Percentiles rank a stretch among this genome's conserved stretches.
These are phyloP conservation scores for Verticillium tricorpus DNA, from an alignment of 2,329 filamentous ascomycete genomes.

Conservation along the genomic window DNA sequence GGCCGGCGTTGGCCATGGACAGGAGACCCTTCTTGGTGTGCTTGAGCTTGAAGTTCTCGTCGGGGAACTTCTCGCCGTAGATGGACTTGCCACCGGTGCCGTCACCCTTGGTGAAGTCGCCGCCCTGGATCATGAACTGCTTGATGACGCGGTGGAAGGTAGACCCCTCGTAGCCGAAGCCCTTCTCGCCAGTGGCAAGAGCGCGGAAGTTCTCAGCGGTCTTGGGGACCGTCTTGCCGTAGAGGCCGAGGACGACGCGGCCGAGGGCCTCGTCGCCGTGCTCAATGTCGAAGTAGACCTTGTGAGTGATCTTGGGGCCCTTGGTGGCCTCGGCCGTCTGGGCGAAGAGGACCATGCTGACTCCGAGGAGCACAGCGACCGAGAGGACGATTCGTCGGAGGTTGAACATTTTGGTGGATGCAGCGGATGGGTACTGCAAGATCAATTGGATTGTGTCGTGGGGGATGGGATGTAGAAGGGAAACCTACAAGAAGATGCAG, in stretches of 20 bases:
- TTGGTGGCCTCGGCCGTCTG: constrained; percentile 70
- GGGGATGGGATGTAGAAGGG: constrained; percentile 1
- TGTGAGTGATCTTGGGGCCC: constrained; percentile 93
- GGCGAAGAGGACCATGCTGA: constrained; percentile 70
- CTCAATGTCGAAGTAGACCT: constrained; percentile 84
- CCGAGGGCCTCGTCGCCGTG: constrained; percentile 72
- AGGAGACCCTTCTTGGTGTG: constrained; percentile 80
- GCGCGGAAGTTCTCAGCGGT: constrained; percentile 71
- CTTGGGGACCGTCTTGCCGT: constrained; percentile 83
- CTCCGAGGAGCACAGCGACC: constrained; percentile 70
- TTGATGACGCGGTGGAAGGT: constrained; percentile 89
- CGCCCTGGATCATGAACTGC: constrained; percentile 88
- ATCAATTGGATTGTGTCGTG: constrained; percentile 8
- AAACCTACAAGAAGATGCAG: not conserved
- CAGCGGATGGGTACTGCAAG: constrained; percentile 20
- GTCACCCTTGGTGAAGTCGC: constrained; percentile 80
- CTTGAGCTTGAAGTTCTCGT: constrained; percentile 96
- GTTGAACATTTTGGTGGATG: constrained; percentile 59
- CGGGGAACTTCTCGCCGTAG: constrained; percentile 77
- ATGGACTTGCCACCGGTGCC: constrained; percentile 85
- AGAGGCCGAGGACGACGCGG: constrained; percentile 75
- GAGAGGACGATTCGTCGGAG: constrained; percentile 67
- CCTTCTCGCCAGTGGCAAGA: constrained; percentile 81
- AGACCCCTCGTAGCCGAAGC: constrained; percentile 77
- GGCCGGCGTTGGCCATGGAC: constrained; percentile 81